Percentiles rank a stretch among this genome's conserved stretches.
Evolutionary conservation across 139 green algal genomes (phyloP).

Genomic region (Coelastrella sp.): DNA sequence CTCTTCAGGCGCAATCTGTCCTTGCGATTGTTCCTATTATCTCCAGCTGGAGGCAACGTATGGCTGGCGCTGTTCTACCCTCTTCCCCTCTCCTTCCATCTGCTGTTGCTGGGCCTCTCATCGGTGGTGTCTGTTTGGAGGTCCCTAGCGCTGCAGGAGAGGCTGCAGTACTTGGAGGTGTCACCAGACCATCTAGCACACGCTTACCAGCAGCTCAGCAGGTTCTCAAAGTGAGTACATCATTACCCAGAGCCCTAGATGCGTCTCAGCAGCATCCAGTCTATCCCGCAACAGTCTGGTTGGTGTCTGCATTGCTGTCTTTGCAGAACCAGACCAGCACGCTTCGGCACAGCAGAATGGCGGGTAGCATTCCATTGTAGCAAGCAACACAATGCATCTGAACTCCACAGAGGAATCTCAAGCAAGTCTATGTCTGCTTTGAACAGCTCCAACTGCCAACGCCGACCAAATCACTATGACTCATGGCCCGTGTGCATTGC

Average conservation of each 20-base stretch:
- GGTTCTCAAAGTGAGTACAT: conserved; percentile 24
- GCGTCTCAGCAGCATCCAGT: too few relatives aligned
- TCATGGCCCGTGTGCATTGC: background rate
- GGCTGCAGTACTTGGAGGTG: background rate
- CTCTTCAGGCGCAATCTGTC: conserved; percentile 17
- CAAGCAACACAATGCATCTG: too few relatives aligned
- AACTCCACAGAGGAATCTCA: too few relatives aligned
- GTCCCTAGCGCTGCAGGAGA: background rate
- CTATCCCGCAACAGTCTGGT: too few relatives aligned
- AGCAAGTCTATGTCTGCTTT: too few relatives aligned
- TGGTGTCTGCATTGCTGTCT: too few relatives aligned
- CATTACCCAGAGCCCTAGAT: background rate
- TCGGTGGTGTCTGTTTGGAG: conserved; percentile 26
- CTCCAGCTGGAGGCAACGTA: conserved; percentile 37
- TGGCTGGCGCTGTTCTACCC: conserved; percentile 45
- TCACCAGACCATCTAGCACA: conserved; percentile 1
- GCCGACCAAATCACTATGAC: too few relatives aligned
- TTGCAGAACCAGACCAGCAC: too few relatives aligned
- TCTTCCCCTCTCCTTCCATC: conserved; percentile 30
- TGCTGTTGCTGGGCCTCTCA: conserved; percentile 39
- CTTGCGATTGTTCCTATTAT: conserved; percentile 28
- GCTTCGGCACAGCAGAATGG: too few relatives aligned
- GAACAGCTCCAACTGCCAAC: too few relatives aligned
- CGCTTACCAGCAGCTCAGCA: conserved; percentile 33
- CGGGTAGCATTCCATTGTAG: too few relatives aligned